Percentiles rank a stretch among this genome's conserved stretches.
phyloP scores from a whole-genome alignment of 805 yeast species.

The Pichia sporocuriosa region DNA sequence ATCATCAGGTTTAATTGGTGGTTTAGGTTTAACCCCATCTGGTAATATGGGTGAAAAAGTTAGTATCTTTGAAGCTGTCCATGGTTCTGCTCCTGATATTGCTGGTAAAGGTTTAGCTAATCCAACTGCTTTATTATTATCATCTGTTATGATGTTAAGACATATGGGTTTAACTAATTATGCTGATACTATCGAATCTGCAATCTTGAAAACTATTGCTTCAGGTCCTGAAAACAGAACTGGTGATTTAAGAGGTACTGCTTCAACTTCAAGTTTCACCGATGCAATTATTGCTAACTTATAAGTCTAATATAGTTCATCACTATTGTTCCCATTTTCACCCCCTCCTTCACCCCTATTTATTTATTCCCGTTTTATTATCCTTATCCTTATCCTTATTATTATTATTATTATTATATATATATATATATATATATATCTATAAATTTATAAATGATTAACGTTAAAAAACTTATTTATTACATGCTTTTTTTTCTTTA shows the following conservation, averaged over 20 bases:
- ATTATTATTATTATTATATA: not conserved
- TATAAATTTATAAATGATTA: too few species aligned
- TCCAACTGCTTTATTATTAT: conserved; percentile 94
- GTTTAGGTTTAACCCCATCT: conserved; percentile 97
- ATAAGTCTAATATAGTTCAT: conserved; percentile 32
- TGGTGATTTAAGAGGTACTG: conserved; percentile 89
- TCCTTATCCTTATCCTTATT: not conserved
- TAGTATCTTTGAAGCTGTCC: conserved; percentile 98
- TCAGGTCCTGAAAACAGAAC: conserved; percentile 96
- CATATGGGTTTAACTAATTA: conserved; percentile 85
- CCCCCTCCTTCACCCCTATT: not conserved
- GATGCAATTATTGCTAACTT: conserved; percentile 79
- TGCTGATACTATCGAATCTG: conserved; percentile 82
- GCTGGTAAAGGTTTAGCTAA: conserved; percentile 98
- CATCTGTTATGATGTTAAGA: conserved; percentile 98
- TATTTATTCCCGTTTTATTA: conserved; percentile 5
- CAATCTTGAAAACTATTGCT: conserved; percentile 85
- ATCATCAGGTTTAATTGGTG: conserved; percentile 97
- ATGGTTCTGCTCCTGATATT: conserved; percentile 99
- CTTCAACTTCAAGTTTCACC: conserved; percentile 85
- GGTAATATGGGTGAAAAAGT: conserved; percentile 99
- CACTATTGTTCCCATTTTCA: not conserved
- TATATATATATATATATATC: not conserved
- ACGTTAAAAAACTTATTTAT: too few species aligned
- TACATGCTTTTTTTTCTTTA: too few species aligned